A percentile compares a stretch with the other conserved stretches of the same genome.
Conservation (phyloP, 2,329 filamentous ascomycete species). For the Dothistroma pini region DNA sequence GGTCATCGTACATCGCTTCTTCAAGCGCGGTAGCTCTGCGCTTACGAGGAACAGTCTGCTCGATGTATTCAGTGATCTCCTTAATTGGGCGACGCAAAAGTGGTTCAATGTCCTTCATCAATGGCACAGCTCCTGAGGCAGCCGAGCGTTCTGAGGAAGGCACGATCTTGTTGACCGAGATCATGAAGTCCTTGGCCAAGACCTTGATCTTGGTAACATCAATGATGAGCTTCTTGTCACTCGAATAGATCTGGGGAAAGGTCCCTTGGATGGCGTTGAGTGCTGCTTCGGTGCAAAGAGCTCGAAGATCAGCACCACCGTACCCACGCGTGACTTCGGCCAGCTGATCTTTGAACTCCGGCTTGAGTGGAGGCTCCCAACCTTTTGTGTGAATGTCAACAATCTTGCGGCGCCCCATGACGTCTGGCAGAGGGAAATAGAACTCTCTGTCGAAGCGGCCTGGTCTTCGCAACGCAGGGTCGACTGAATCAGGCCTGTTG, state of each 20-base stretch:
- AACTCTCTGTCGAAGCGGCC: slow-evolving; percentile 97
- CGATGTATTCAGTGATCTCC: slow-evolving; percentile 60
- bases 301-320: slow-evolving; percentile 89
- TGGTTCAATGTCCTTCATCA: slow-evolving; percentile 77
- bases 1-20: slow-evolving; percentile 88
- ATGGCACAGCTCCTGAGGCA: slow-evolving; percentile 74
- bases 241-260: slow-evolving; percentile 93
- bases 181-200: slow-evolving; percentile 92
- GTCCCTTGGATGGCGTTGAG: slow-evolving; percentile 93
- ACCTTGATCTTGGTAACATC: slow-evolving; percentile 80
- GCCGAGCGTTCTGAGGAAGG: slow-evolving; percentile 91
- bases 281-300: slow-evolving; percentile 91
- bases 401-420: slow-evolving; percentile 75
- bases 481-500: slow-evolving; percentile 92
- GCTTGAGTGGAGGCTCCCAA: slow-evolving; percentile 75
- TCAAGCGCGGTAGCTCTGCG: slow-evolving; percentile 87
- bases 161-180: slow-evolving; percentile 92
- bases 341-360: slow-evolving; percentile 75
- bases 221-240: slow-evolving; percentile 84
- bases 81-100: slow-evolving; percentile 70
- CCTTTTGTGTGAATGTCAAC: slow-evolving; percentile 93
- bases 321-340: slow-evolving; percentile 93
- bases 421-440: slow-evolving; percentile 89
- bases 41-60: slow-evolving; percentile 74
- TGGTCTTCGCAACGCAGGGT: slow-evolving; percentile 88